Evolutionary conservation across 768 basidiomycete species (phyloP).

Genomic region (Calvatia gigantea): DNA sequence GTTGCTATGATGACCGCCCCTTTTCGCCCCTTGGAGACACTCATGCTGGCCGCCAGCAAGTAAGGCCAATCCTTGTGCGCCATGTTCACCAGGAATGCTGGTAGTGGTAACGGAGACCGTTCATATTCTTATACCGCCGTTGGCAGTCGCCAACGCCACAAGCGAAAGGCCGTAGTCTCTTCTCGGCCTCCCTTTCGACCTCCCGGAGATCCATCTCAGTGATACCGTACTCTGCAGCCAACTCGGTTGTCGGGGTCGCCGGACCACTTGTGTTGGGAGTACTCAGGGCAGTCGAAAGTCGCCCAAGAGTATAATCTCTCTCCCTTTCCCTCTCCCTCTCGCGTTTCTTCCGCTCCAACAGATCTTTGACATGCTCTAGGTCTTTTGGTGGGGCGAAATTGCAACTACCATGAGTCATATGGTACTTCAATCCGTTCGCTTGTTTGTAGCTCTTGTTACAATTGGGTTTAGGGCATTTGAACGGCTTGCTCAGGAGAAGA

Average conservation of each 20-base stretch:
- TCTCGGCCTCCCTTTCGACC: conserved; percentile 82
- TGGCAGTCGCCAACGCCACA: conserved; percentile 86
- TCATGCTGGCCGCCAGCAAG: conserved; percentile 71
- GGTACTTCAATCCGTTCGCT: conserved; percentile 92
- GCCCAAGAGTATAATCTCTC: conserved; percentile 21
- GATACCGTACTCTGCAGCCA: conserved; percentile 24
- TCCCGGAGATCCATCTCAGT: conserved; percentile 64
- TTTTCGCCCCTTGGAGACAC: conserved; percentile 27
- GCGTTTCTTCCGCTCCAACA: conserved; percentile 56
- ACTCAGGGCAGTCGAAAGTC: conserved; percentile 9
- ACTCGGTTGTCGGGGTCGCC: conserved; percentile 6
- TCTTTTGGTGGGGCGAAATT: conserved; percentile 91
- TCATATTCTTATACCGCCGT: conserved; percentile 98
- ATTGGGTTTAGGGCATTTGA: conserved; percentile 90
- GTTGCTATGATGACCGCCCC: conserved; percentile 14
- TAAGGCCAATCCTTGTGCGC: conserved; percentile 80
- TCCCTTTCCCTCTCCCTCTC: conserved; percentile 28
- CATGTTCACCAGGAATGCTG: conserved; percentile 96
- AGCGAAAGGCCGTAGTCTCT: conserved; percentile 77
- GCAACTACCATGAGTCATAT: conserved; percentile 90
- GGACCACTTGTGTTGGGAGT: conserved; percentile 6
- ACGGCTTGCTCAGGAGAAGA: conserved; percentile 77
- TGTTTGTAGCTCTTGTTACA: conserved; percentile 98
- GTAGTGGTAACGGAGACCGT: conserved; percentile 94
- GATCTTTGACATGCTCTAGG: conserved; percentile 68